These are phyloP conservation scores for Oryza punctata DNA, from an alignment of 176 grass and related monocot genomes.

Conservation along the genomic window DNA sequence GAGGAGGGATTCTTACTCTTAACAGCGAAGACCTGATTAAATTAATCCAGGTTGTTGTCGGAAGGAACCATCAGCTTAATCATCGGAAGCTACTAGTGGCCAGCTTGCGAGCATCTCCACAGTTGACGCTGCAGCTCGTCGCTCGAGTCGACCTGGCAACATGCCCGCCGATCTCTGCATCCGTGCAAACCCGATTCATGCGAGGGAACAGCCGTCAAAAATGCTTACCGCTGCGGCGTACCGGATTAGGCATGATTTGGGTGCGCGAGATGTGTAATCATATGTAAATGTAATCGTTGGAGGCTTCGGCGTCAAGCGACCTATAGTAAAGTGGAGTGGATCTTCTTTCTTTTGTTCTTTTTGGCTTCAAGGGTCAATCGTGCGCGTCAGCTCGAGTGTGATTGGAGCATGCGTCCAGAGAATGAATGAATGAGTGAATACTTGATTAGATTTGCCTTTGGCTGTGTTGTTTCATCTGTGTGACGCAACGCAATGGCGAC, in stretches of 20 bases:
- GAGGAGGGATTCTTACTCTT: not conserved
- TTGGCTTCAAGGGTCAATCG: not conserved
- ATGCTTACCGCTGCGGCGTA: not conserved
- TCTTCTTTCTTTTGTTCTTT: not conserved
- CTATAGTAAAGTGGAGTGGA: not conserved
- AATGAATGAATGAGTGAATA: not conserved
- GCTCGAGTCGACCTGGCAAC: not conserved
- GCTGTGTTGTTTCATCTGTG: not conserved
- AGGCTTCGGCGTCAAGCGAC: not conserved
- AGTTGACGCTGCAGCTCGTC: not conserved
- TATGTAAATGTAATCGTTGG: not conserved
- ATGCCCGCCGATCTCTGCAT: not conserved
- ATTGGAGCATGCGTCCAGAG: not conserved
- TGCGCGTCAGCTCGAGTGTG: not conserved
- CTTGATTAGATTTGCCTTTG: not conserved
- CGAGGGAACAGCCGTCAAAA: not conserved
- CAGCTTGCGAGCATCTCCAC: not conserved
- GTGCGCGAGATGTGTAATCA: not conserved
- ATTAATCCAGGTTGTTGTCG: not conserved
- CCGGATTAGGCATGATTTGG: not conserved
- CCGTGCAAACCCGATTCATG: not conserved
- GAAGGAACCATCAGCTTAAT: too few relatives aligned
- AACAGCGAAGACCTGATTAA: not conserved
- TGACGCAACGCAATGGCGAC: not conserved
- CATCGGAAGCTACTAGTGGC: not conserved